Conservation (phyloP, 352 stramenopile species). For the Globisporangium megalacanthum region DNA sequence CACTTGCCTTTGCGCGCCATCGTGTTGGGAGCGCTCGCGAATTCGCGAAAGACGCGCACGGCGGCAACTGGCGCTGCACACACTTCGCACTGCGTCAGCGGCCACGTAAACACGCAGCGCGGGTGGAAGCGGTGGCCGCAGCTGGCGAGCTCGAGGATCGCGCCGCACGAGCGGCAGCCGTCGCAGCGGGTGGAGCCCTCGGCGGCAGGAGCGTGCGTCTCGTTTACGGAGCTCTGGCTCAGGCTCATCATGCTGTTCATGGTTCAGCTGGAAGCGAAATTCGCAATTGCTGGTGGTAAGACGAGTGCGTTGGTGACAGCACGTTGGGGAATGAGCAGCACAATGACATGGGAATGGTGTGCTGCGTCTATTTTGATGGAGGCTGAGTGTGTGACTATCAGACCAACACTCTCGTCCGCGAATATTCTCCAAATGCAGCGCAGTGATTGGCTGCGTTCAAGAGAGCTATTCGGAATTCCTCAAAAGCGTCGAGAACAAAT, state of each 20-base stretch:
- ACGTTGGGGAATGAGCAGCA: not conserved
- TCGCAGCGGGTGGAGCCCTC: conserved; percentile 63
- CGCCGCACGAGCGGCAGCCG: conserved; percentile 64
- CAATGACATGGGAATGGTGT: too few relatives aligned
- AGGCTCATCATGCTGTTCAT: not conserved
- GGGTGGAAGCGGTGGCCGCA: conserved; percentile 78
- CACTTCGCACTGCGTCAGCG: conserved; percentile 53
- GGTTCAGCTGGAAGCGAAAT: not conserved
- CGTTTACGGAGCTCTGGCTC: not conserved
- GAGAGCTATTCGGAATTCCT: too few relatives aligned
- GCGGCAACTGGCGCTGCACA: conserved; percentile 36
- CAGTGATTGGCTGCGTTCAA: conserved; percentile 18
- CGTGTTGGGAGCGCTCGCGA: conserved; percentile 31
- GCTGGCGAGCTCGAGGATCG: conserved; percentile 54
- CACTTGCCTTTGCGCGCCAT: conserved; percentile 72
- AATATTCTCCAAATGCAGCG: conserved; percentile 22
- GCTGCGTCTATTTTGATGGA: too few relatives aligned
- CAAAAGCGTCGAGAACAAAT: not conserved
- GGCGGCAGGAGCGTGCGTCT: not conserved
- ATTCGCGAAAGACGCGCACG: conserved; percentile 49
- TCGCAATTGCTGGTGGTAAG: too few relatives aligned
- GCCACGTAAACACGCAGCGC: conserved; percentile 70
- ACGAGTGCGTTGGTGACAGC: not conserved
- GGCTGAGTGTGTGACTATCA: not conserved
- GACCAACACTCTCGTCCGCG: conserved; percentile 27